Percentiles rank a stretch among this genome's conserved stretches.
phyloP scores from a whole-genome alignment of 2,329 filamentous ascomycete genomes.

The Penicillium sp. region DNA sequence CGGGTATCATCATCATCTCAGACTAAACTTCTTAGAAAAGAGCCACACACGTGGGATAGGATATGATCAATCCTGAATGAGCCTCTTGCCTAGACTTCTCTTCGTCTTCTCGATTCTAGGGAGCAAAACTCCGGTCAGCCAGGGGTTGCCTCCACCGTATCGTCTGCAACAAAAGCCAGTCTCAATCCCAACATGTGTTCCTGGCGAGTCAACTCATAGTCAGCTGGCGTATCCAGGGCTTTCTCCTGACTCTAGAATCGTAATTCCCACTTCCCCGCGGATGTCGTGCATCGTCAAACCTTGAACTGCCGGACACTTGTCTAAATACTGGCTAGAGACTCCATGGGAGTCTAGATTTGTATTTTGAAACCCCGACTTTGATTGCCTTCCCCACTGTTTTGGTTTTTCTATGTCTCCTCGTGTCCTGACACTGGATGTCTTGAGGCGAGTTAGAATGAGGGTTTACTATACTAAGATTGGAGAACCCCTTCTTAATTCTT shows the following conservation, averaged over 20 bases:
- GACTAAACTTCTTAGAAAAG: conserved; percentile 4
- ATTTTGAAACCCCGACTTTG: conserved; percentile 9
- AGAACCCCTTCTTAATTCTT: neutral
- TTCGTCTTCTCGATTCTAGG: neutral
- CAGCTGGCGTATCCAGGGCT: conserved; percentile 2
- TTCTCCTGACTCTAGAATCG: conserved; percentile 12
- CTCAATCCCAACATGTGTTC: conserved; percentile 23
- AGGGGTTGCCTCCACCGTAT: conserved; percentile 5
- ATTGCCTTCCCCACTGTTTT: neutral
- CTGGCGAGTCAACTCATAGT: conserved; percentile 18
- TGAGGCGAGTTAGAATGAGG: neutral
- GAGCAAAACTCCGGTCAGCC: neutral
- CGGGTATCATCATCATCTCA: conserved; percentile 10
- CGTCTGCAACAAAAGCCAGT: conserved; percentile 14
- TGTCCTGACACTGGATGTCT: neutral
- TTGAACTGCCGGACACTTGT: conserved; percentile 8
- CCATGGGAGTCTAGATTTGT: conserved; percentile 1
- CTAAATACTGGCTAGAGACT: conserved; percentile 6
- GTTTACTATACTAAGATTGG: neutral
- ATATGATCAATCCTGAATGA: conserved; percentile 1
- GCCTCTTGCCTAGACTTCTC: neutral
- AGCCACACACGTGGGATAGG: conserved; percentile 4
- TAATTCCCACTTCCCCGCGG: conserved; percentile 6
- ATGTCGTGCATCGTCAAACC: conserved; percentile 25
- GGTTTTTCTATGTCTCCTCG: neutral